These are phyloP conservation scores for Solanum rostratum DNA, from an alignment of 257 asterid genomes.

Conservation along the genomic window DNA sequence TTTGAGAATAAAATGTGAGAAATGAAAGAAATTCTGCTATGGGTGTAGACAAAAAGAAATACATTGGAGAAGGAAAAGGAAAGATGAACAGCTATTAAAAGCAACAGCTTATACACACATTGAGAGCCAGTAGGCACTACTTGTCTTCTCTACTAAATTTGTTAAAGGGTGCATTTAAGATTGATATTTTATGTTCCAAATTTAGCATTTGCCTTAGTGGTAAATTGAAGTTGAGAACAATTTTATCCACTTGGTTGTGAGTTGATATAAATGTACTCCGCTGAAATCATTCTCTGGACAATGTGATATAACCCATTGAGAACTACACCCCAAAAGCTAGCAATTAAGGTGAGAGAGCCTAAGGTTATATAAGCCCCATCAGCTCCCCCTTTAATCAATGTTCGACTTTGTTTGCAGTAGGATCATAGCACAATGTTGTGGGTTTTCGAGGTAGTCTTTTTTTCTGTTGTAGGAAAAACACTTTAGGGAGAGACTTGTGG, in stretches of 20 bases:
- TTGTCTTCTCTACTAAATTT: not conserved
- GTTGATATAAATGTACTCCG: not conserved
- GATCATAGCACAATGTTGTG: not conserved
- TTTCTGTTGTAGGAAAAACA: not conserved
- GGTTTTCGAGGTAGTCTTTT: not conserved
- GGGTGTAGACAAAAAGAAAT: not conserved
- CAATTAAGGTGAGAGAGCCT: not conserved
- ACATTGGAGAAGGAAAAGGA: not conserved
- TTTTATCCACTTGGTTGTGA: not conserved
- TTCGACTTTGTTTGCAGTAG: not conserved
- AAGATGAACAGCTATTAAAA: not conserved
- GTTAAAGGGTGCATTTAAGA: not conserved
- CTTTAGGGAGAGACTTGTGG: not conserved
- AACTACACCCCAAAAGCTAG: not conserved
- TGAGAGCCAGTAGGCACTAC: not conserved
- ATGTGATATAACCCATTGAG: not conserved
- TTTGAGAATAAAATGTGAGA: not conserved
- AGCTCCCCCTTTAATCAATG: not conserved
- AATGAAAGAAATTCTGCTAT: not conserved
- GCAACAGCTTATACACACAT: not conserved
- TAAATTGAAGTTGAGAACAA: not conserved
- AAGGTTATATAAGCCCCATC: not conserved
- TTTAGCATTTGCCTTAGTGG: not conserved
- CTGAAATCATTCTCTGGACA: not conserved
- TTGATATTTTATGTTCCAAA: not conserved